These are phyloP conservation scores for Aspergillus homomorphus DNA, from an alignment of 495 filamentous ascomycete genomes.

Conservation along the genomic window DNA sequence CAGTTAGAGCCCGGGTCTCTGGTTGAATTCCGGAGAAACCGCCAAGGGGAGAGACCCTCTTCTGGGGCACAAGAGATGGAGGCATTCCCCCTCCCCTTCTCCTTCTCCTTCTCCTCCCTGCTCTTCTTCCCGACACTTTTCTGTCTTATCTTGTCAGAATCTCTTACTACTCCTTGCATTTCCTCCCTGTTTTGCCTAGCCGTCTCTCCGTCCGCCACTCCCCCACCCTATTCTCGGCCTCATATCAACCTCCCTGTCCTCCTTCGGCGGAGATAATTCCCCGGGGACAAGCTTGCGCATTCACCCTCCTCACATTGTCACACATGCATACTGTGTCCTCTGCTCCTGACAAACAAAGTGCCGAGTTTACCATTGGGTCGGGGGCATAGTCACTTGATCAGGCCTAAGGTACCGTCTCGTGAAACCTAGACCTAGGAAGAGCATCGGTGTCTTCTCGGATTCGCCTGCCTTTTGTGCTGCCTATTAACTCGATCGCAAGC, in stretches of 20 bases:
- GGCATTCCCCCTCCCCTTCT: slow-evolving; percentile 1
- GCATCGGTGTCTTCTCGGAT: no score
- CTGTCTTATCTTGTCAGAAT: no score
- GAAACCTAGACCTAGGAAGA: background rate
- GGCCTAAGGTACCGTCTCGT: background rate
- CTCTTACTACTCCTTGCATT: slow-evolving; percentile 3
- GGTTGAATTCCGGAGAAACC: slow-evolving; percentile 13
- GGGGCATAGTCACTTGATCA: background rate
- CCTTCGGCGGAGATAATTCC: no score
- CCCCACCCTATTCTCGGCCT: no score
- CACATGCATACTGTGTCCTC: no score
- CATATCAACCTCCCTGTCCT: no score
- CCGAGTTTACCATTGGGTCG: background rate
- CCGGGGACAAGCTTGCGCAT: no score
- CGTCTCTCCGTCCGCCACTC: background rate
- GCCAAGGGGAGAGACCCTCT: slow-evolving; percentile 15
- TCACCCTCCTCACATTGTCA: no score
- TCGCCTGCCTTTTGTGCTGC: background rate
- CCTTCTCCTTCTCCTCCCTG: slow-evolving; percentile 9
- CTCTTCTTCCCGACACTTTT: no score
- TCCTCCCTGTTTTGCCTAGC: slow-evolving; percentile 2
- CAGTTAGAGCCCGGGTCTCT: slow-evolving; percentile 16
- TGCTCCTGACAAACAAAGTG: no score
- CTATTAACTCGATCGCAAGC: background rate
- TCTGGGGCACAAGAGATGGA: background rate